A percentile compares a stretch with the other conserved stretches of the same genome.
Evolutionary conservation across 2,329 filamentous ascomycete genomes (phyloP).

Genomic region (Colletotrichum costaricense): DNA sequence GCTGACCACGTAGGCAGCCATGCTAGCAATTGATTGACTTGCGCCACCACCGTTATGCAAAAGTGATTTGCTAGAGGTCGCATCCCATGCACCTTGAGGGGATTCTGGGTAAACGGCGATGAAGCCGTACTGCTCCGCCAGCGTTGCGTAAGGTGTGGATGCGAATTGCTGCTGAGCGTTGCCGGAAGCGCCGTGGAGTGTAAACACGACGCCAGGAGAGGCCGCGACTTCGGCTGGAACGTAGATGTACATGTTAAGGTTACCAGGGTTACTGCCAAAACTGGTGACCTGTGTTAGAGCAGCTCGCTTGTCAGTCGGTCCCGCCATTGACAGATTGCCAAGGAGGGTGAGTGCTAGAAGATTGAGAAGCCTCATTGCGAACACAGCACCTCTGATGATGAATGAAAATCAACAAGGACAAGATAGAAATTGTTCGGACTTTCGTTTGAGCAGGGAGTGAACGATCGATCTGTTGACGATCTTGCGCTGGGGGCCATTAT

Average conservation of each 20-base stretch:
- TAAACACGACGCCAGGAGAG: slow-evolving; percentile 62
- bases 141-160: slow-evolving; percentile 61
- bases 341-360: no score
- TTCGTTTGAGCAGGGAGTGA: no score
- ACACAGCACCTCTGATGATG: no score
- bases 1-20: slow-evolving; percentile 62
- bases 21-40: slow-evolving; percentile 62
- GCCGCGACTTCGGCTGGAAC: slow-evolving; percentile 44
- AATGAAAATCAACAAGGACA: no score
- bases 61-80: slow-evolving; percentile 61
- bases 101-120: slow-evolving; percentile 62
- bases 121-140: slow-evolving; percentile 66
- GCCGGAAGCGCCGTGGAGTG: slow-evolving; percentile 67
- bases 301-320: no score
- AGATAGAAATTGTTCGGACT: no score
- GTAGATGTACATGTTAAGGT: slow-evolving; percentile 45
- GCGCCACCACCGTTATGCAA: slow-evolving; percentile 63
- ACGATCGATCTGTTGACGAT: no score
- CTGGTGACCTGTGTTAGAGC: slow-evolving; percentile 37
- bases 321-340: no score
- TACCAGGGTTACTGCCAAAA: slow-evolving; percentile 43
- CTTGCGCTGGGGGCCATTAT: no score
- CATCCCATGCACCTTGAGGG: slow-evolving; percentile 63
- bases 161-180: slow-evolving; percentile 62
- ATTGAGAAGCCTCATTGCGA: no score